These are phyloP conservation scores for Linanthus parryae DNA, from an alignment of 148 eudicot genomes.

Conservation along the genomic window DNA sequence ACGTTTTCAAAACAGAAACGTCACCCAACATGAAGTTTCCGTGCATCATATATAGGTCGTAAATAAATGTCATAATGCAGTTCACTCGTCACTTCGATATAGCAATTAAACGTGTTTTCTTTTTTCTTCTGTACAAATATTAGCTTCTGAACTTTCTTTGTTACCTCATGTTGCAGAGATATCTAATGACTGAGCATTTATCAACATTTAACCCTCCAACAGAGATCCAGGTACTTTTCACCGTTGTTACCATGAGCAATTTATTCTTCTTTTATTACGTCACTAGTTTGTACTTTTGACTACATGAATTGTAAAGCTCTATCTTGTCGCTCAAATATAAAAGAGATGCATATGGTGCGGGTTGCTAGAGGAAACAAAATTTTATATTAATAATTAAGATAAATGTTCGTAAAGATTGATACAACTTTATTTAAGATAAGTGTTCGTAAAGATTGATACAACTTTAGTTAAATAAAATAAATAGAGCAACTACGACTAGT, in stretches of 20 bases:
- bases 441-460: too few relatives aligned
- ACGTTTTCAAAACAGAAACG: background rate
- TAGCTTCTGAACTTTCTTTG: background rate
- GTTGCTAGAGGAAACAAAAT: too few relatives aligned
- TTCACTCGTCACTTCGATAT: too few relatives aligned
- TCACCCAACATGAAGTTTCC: background rate
- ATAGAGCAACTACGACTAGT: too few relatives aligned
- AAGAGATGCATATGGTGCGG: too few relatives aligned
- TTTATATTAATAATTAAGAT: too few relatives aligned
- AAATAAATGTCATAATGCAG: too few relatives aligned
- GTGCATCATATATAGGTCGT: too few relatives aligned
- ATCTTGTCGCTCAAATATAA: background rate
- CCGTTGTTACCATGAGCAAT: too few relatives aligned
- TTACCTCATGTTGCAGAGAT: slow-evolving; percentile 27
- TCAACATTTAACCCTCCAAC: slow-evolving; percentile 29
- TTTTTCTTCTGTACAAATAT: background rate
- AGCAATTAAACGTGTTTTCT: background rate
- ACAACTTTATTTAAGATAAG: too few relatives aligned
- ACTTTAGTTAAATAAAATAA: too few relatives aligned
- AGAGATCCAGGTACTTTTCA: slow-evolving; percentile 40
- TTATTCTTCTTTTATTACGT: background rate
- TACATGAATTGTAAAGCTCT: background rate
- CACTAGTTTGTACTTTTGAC: background rate
- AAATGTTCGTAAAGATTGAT: too few relatives aligned
- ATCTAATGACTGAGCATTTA: slow-evolving; percentile 34